Evolutionary conservation across 2,329 filamentous ascomycete genomes (phyloP), one percentile per base, ranked within the genome.

Genomic region (Colletotrichum horii): DNA sequence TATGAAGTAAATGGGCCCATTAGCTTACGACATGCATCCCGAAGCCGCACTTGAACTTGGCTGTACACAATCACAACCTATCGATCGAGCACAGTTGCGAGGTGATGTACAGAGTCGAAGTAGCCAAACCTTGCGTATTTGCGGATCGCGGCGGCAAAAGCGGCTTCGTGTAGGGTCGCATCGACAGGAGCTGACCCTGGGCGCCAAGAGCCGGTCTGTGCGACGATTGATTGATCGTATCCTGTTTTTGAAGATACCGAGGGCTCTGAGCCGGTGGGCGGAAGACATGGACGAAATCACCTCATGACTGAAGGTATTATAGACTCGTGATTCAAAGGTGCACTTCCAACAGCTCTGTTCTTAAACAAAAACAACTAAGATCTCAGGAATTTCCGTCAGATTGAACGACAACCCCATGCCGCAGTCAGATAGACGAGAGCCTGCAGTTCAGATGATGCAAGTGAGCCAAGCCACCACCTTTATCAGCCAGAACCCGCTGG

Each of bases 321-420:
- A 0, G 43, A 48, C 43, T 8, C 11, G 43, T 22, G 43, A 22
- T 48, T 8, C 5, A 48, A 48, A 48, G 11, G 3, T 48, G 43
- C n/a, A 14, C n/a, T 22, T 48, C 6, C 43, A 48, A 48, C 3
- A 4, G 11, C 19, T 48, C 43, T 48, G n/a, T 22, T 6, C 6
- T 4, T 48, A 0, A 1, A 43, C 19, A 43, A 48, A 48, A 2
- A 7, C 9, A 8, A 48, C n/a, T 22, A 11, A n/a, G 0, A 48
- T 48, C 43, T 22, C 6, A 22, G 2, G 6, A 2, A 14, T 14
- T 8, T 48, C n/a, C 43, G 3, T 48, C 11, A 48, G 3, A 22
- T 48, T 22, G 19, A 8, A 48, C 43, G n/a, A 22, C 11, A 22
- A 22, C 2, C 43, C 43, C n/a, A 48, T 48, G 11, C 9, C 4